phyloP scores from a whole-genome alignment of 768 basidiomycete genomes.

The Termitomyces sp. region DNA sequence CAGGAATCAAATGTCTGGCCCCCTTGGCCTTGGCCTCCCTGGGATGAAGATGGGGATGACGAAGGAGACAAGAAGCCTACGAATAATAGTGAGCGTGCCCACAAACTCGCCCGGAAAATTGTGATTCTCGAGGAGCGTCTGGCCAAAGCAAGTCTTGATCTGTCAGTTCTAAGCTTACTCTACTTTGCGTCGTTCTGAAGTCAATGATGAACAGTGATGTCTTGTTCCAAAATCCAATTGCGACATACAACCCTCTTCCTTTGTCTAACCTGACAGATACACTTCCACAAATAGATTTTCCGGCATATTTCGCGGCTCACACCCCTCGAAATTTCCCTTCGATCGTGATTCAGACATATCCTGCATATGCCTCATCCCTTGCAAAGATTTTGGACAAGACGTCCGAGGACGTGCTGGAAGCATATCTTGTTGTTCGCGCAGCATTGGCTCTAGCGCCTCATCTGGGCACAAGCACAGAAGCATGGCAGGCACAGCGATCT shows the following conservation, averaged over 20 bases:
- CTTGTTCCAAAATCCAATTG: conserved; percentile 75
- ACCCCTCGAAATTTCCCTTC: conserved; percentile 73
- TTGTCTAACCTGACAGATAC: conserved; percentile 65
- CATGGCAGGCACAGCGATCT: conserved; percentile 71
- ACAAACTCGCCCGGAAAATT: conserved; percentile 65
- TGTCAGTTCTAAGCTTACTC: conserved; percentile 38
- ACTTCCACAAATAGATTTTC: conserved; percentile 77
- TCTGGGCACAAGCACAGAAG: conserved; percentile 71
- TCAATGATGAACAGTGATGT: conserved; percentile 44
- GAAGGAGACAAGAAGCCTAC: conserved; percentile 43
- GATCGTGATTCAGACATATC: conserved; percentile 79
- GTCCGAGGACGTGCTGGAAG: conserved; percentile 69
- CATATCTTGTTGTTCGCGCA: conserved; percentile 80
- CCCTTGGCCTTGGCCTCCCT: conserved; percentile 85
- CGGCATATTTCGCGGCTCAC: conserved; percentile 84
- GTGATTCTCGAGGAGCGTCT: conserved; percentile 76
- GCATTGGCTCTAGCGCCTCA: conserved; percentile 65
- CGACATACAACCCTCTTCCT: conserved; percentile 82
- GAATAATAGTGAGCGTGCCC: conserved; percentile 53
- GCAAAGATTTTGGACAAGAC: conserved; percentile 67
- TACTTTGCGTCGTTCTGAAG: not conserved
- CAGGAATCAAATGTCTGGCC: conserved; percentile 59
- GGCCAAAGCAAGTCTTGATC: conserved; percentile 76
- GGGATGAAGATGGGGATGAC: conserved; percentile 61
- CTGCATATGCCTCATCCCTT: conserved; percentile 68